Conservation (phyloP, 805 yeast genomes). For the Saturnispora zaruensis region DNA sequence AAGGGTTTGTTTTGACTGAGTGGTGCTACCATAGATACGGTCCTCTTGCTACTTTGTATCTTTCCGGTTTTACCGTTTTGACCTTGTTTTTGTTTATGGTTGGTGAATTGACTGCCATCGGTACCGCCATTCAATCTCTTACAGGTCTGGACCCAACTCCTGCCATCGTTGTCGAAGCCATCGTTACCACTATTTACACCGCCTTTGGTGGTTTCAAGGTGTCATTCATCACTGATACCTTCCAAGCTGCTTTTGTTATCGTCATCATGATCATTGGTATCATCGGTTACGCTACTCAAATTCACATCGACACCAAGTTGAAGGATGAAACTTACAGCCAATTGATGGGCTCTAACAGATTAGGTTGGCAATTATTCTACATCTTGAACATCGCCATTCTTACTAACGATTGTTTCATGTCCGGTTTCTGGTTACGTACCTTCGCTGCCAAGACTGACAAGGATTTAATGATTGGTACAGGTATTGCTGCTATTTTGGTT, state of each 20-base stretch:
- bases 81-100: conserved; percentile 84
- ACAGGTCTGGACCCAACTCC: conserved; percentile 76
- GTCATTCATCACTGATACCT: conserved; percentile 77
- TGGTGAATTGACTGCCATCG: conserved; percentile 75
- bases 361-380: conserved; percentile 87
- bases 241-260: conserved; percentile 72
- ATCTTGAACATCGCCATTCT: conserved; percentile 79
- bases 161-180: conserved; percentile 76
- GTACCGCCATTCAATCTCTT: conserved; percentile 65
- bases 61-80: conserved; percentile 73
- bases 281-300: conserved; percentile 69
- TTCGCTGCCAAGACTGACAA: conserved; percentile 76
- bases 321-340: conserved; percentile 58
- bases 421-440: conserved; percentile 92
- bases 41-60: conserved; percentile 55
- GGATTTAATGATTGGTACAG: conserved; percentile 68
- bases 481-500: conserved; percentile 62
- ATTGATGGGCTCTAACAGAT: conserved; percentile 52
- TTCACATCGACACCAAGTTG: conserved; percentile 50
- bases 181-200: conserved; percentile 80
- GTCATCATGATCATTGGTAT: conserved; percentile 60
- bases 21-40: conserved; percentile 91
- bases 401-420: conserved; percentile 81
- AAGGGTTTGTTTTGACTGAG: conserved; percentile 86
- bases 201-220: conserved; percentile 83